Evolutionary conservation across 495 filamentous ascomycete genomes (phyloP).

Genomic region (Penicillium robsamsonii): DNA sequence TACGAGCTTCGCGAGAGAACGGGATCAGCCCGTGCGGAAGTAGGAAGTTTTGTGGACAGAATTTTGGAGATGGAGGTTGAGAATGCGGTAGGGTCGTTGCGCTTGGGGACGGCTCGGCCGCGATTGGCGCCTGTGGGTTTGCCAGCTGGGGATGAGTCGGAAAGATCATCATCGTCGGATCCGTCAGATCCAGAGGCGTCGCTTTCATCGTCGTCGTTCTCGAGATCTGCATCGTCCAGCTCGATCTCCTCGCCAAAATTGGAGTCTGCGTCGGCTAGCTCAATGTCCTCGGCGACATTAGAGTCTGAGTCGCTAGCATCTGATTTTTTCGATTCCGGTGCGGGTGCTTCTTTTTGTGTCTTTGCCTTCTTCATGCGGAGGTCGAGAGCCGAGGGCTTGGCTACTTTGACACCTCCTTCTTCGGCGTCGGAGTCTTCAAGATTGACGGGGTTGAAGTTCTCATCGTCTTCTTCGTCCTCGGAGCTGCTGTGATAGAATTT

Average conservation of each 20-base stretch:
- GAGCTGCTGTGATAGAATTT: slow-evolving; percentile 73
- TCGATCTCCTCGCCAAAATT: slow-evolving; percentile 31
- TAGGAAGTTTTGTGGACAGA: slow-evolving; percentile 79
- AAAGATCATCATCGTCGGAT: slow-evolving; percentile 20
- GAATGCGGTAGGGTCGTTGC: slow-evolving; percentile 88
- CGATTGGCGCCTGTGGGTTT: slow-evolving; percentile 20
- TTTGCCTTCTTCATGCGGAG: slow-evolving; percentile 22
- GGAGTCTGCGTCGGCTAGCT: slow-evolving; percentile 32
- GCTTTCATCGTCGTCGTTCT: slow-evolving; percentile 35
- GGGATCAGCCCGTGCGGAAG: slow-evolving; percentile 76
- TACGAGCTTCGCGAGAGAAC: slow-evolving; percentile 76
- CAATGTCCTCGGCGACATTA: slow-evolving; percentile 31
- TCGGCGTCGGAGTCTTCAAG: slow-evolving; percentile 68
- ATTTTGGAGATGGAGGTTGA: slow-evolving; percentile 90
- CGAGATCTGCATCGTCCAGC: slow-evolving; percentile 35
- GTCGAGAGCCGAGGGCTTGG: slow-evolving; percentile 13
- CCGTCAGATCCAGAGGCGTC: slow-evolving; percentile 25
- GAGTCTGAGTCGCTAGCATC: slow-evolving; percentile 20
- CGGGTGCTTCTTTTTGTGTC: slow-evolving; percentile 23
- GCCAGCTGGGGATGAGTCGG: slow-evolving; percentile 22
- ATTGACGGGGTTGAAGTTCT: slow-evolving; percentile 59
- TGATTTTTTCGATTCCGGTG: slow-evolving; percentile 18
- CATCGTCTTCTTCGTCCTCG: slow-evolving; percentile 51
- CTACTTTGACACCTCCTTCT: slow-evolving; percentile 34
- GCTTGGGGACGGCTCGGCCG: slow-evolving; percentile 52